These are phyloP conservation scores for Rhizoclosmatium globosum DNA, from an alignment of 192 early-diverging fungal genomes.

Conservation along the genomic window DNA sequence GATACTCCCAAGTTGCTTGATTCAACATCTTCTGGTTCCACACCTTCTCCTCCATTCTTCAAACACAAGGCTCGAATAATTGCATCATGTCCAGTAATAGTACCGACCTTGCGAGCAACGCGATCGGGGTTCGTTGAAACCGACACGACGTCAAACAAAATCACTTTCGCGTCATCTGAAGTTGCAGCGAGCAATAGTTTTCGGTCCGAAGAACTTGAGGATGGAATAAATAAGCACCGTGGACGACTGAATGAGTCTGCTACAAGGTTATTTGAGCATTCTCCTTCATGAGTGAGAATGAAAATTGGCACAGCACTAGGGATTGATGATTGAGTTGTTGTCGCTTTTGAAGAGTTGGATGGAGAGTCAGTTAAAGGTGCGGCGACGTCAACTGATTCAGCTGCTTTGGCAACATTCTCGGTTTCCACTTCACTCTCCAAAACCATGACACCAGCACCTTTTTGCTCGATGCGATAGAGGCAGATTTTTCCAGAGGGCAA, in stretches of 20 bases:
- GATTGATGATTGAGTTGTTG: background rate
- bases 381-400: background rate
- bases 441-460: too few relatives aligned
- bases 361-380: too few relatives aligned
- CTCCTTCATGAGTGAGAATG: slow-evolving; percentile 54
- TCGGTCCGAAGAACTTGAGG: too few relatives aligned
- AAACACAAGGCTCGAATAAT: slow-evolving; percentile 62
- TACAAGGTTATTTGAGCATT: slow-evolving; percentile 69
- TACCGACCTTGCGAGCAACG: slow-evolving; percentile 53
- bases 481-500: slow-evolving; percentile 17
- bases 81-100: slow-evolving; percentile 63
- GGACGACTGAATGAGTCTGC: slow-evolving; percentile 73
- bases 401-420: background rate
- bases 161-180: slow-evolving; percentile 59
- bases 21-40: background rate
- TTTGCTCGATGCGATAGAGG: slow-evolving; percentile 13
- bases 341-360: background rate
- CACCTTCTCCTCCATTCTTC: too few relatives aligned
- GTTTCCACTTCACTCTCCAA: slow-evolving; percentile 29
- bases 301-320: too few relatives aligned
- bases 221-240: slow-evolving; percentile 66
- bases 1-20: too few relatives aligned
- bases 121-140: slow-evolving; percentile 46
- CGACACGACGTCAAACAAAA: slow-evolving; percentile 32
- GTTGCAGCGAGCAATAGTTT: slow-evolving; percentile 65